Evolutionary conservation across 148 eudicot genomes (phyloP).

Genomic region (Silene uniflora): DNA sequence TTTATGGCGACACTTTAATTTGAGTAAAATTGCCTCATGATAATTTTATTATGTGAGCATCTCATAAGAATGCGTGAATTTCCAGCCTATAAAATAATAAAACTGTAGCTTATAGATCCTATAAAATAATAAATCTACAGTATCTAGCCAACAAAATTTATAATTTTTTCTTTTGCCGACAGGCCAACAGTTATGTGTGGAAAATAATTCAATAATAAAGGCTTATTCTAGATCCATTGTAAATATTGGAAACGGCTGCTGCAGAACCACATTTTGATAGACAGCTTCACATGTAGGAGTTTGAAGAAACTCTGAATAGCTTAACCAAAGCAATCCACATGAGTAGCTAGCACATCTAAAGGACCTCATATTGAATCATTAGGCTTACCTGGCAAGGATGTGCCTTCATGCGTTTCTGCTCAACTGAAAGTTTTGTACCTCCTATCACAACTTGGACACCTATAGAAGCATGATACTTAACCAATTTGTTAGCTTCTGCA

Average conservation of each 20-base stretch:
- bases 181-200: background rate
- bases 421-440: conserved; percentile 78
- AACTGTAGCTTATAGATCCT: background rate
- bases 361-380: background rate
- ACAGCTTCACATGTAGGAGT: background rate
- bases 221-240: background rate
- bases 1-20: too few species aligned
- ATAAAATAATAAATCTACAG: background rate
- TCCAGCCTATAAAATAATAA: background rate
- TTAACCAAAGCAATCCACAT: background rate
- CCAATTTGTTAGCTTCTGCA: conserved; percentile 69
- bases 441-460: conserved; percentile 98
- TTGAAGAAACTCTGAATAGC: background rate
- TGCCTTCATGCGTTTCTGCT: conserved; percentile 83
- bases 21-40: too few species aligned
- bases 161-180: background rate
- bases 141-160: background rate
- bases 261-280: background rate
- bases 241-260: background rate
- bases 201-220: background rate
- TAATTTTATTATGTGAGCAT: too few species aligned
- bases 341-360: background rate
- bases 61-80: too few species aligned
- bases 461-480: conserved; percentile 85
- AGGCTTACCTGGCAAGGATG: conserved; percentile 82